A percentile compares a stretch with the other conserved stretches of the same genome.
Conservation (phyloP, 2,329 filamentous ascomycete genomes). For the Trichoderma polysporum region DNA sequence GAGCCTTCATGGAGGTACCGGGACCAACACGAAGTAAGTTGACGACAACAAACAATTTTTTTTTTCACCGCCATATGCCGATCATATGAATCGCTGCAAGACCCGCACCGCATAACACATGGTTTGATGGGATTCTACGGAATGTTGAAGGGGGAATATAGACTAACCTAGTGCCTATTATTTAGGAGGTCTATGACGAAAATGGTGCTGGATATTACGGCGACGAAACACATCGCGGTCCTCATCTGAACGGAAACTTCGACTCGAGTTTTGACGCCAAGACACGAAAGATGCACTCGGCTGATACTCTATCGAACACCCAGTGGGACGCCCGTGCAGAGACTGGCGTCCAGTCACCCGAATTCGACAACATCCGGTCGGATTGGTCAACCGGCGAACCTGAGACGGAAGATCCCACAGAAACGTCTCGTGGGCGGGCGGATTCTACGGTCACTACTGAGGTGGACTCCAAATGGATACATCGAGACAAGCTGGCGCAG, state of each 20-base stretch:
- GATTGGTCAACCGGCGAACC: conserved; percentile 24
- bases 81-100: not conserved
- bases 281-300: conserved; percentile 39
- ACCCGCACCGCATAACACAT: conserved; percentile 5
- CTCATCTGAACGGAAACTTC: conserved; percentile 33
- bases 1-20: conserved; percentile 45
- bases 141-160: not conserved
- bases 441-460: conserved; percentile 46
- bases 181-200: conserved; percentile 17
- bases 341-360: conserved; percentile 27
- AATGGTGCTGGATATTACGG: conserved; percentile 37
- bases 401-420: conserved; percentile 29
- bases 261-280: conserved; percentile 30
- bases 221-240: conserved; percentile 46
- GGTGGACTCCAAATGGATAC: conserved; percentile 73
- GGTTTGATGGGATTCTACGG: not conserved
- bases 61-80: not conserved
- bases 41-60: not conserved
- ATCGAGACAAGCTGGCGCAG: conserved; percentile 76
- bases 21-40: conserved; percentile 16
- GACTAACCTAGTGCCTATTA: not conserved
- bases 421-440: conserved; percentile 28
- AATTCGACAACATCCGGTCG: conserved; percentile 27
- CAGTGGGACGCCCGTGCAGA: conserved; percentile 30
- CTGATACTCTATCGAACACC: conserved; percentile 33